These are phyloP conservation scores for Vitis labrusca DNA, from an alignment of 164 flowering plant genomes.

Conservation along the genomic window DNA sequence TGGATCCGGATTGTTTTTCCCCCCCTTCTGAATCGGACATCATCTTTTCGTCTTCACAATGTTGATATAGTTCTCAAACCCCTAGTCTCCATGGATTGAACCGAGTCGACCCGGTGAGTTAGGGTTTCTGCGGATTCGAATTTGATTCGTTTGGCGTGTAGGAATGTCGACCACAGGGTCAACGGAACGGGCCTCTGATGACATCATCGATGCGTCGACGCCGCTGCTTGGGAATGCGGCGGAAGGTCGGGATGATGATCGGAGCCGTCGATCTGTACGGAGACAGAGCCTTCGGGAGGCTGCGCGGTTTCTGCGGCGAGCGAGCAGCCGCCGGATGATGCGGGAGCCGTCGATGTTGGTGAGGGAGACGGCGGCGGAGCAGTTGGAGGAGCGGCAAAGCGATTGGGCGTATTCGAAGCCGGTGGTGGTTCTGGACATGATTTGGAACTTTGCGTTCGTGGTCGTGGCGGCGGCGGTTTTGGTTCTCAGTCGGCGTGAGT, in stretches of 20 bases:
- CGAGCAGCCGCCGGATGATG: conserved; percentile 54
- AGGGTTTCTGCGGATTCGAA: conserved; percentile 4
- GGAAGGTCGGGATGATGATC: conserved; percentile 21
- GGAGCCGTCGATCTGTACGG: conserved; percentile 34
- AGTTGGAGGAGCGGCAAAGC: conserved; percentile 59
- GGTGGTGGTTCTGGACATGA: conserved; percentile 48
- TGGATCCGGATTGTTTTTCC: no score
- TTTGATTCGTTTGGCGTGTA: not conserved
- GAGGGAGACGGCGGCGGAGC: conserved; percentile 59
- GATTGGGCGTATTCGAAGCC: conserved; percentile 68
- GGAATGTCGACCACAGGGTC: conserved; percentile 20
- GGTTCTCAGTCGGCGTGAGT: conserved; percentile 36
- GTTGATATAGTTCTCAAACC: no score
- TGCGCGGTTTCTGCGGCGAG: conserved; percentile 47
- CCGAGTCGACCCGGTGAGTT: not conserved
- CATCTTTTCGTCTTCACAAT: no score
- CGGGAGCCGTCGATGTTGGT: conserved; percentile 59
- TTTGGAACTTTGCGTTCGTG: conserved; percentile 56
- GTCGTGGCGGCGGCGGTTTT: conserved; percentile 31
- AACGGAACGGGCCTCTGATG: conserved; percentile 22
- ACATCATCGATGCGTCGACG: conserved; percentile 34
- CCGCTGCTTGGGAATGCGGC: conserved; percentile 40
- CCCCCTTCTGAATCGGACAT: no score
- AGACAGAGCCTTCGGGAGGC: conserved; percentile 56
- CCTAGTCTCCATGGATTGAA: not conserved